Conservation (phyloP, 1,284 basidiomycete genomes). For the Exobasidium rhododendri region DNA sequence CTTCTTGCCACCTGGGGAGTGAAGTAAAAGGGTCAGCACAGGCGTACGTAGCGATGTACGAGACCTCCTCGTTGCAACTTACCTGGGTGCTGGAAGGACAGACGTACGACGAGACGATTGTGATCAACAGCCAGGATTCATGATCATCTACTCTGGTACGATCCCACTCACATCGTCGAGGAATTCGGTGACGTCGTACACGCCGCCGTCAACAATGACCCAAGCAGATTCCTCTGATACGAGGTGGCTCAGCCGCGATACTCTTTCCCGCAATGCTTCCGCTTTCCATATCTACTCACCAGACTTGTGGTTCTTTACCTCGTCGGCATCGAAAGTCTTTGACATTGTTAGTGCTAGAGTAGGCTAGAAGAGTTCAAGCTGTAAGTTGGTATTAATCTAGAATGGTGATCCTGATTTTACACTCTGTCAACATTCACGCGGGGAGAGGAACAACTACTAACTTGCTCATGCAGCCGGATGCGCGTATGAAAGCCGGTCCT, state of each 20-base stretch:
- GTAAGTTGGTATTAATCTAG: no score
- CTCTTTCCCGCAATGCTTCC: neutral
- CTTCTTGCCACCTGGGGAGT: slow-evolving; percentile 45
- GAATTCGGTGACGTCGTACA: slow-evolving; percentile 54
- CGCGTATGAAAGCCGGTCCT: no score
- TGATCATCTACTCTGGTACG: neutral
- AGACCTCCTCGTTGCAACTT: no score
- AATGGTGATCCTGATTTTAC: no score
- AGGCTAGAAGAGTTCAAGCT: no score
- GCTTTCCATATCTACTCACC: slow-evolving; percentile 27
- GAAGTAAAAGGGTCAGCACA: no score
- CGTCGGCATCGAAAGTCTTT: slow-evolving; percentile 26
- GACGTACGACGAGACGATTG: neutral
- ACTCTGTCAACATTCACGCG: no score
- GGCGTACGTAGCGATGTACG: no score
- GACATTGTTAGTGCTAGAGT: slow-evolving; percentile 7
- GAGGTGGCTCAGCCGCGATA: neutral
- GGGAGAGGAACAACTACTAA: no score
- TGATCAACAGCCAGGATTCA: neutral
- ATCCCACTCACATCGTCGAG: slow-evolving; percentile 47
- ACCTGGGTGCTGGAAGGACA: slow-evolving; percentile 35
- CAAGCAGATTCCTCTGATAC: slow-evolving; percentile 50
- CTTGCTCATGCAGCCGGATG: no score
- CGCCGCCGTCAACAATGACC: slow-evolving; percentile 49
- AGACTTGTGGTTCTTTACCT: slow-evolving; percentile 46